Conservation (phyloP, 2,329 filamentous ascomycete genomes). For the Aspergillus hortae region DNA sequence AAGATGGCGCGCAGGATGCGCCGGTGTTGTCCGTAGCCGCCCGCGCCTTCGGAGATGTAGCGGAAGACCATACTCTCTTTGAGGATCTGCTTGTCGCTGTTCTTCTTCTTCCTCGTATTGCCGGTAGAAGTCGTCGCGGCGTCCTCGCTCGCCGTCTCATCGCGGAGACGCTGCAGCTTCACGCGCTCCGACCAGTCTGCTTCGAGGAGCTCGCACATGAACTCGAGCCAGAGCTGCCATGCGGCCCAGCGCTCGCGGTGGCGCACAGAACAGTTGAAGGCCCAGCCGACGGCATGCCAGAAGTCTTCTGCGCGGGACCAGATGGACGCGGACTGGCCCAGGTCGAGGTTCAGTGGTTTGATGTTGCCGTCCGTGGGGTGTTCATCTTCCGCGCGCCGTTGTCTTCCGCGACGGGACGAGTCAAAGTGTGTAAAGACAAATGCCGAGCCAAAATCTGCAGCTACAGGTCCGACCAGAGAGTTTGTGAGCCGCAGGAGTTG, state of each 20-base stretch:
- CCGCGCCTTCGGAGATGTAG: constrained; percentile 34
- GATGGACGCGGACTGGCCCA: constrained; percentile 64
- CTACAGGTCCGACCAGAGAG: constrained; percentile 63
- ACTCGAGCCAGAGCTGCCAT: constrained; percentile 77
- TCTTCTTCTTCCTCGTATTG: constrained; percentile 3
- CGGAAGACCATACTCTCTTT: constrained; percentile 41
- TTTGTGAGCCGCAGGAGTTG: constrained; percentile 68
- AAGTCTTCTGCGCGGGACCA: constrained; percentile 80
- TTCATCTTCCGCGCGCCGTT: constrained; percentile 23
- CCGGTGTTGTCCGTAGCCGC: constrained; percentile 33
- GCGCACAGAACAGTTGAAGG: constrained; percentile 78
- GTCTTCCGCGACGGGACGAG: constrained; percentile 29
- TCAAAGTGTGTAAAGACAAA: constrained; percentile 61
- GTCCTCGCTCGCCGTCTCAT: constrained; percentile 6
- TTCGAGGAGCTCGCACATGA: constrained; percentile 54
- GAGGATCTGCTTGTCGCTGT: constrained; percentile 14
- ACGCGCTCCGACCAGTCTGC: constrained; percentile 41
- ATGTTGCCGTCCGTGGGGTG: constrained; percentile 41
- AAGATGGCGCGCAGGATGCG: constrained; percentile 47
- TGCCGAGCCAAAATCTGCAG: constrained; percentile 65
- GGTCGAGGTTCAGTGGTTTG: constrained; percentile 54
- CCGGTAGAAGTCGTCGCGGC: not conserved
- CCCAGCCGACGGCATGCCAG: constrained; percentile 87
- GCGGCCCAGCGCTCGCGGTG: constrained; percentile 72
- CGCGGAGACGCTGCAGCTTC: constrained; percentile 23